A percentile compares a stretch with the other conserved stretches of the same genome.
Evolutionary conservation across 2,329 filamentous ascomycete genomes (phyloP).

Genomic region (Chrysoporthe puriensis): DNA sequence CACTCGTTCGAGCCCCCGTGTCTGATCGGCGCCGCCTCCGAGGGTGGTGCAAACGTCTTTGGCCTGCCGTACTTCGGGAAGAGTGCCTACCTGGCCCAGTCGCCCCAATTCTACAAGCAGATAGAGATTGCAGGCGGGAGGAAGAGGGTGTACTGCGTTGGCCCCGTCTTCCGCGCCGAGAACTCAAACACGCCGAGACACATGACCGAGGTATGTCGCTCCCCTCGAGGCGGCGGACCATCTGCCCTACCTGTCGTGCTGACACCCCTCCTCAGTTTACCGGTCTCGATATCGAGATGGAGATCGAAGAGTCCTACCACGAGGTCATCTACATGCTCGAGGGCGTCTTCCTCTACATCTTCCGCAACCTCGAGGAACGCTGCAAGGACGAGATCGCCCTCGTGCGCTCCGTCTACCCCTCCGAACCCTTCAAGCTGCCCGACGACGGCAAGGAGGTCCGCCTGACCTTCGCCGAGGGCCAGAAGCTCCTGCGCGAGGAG

Average conservation of each 20-base stretch:
- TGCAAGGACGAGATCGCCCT: constrained; percentile 75
- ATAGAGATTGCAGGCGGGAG: constrained; percentile 80
- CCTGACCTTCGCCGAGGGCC: constrained; percentile 77
- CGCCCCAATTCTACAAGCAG: constrained; percentile 87
- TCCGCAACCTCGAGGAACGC: constrained; percentile 69
- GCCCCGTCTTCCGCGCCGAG: constrained; percentile 84
- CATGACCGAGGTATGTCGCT: constrained; percentile 69
- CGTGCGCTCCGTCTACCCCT: constrained; percentile 74
- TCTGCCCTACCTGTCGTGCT: neutral
- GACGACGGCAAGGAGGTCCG: constrained; percentile 74
- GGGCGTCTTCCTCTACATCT: constrained; percentile 76
- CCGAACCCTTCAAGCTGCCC: constrained; percentile 76
- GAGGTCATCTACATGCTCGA: constrained; percentile 76
- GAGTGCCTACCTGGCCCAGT: constrained; percentile 78
- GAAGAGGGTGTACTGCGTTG: constrained; percentile 77
- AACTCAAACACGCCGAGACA: constrained; percentile 83
- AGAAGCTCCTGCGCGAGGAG: constrained; percentile 76
- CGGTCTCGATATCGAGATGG: constrained; percentile 88
- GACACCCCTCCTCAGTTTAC: constrained; percentile 60
- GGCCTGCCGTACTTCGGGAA: constrained; percentile 86
- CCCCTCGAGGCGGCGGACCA: too few relatives aligned
- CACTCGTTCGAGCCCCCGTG: constrained; percentile 87
- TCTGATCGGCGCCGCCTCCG: constrained; percentile 85
- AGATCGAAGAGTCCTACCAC: constrained; percentile 77
- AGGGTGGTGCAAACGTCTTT: constrained; percentile 93